These are phyloP conservation scores for Phyllosticta paracitricarpa DNA, from an alignment of 2,329 filamentous ascomycete species.

Conservation along the genomic window DNA sequence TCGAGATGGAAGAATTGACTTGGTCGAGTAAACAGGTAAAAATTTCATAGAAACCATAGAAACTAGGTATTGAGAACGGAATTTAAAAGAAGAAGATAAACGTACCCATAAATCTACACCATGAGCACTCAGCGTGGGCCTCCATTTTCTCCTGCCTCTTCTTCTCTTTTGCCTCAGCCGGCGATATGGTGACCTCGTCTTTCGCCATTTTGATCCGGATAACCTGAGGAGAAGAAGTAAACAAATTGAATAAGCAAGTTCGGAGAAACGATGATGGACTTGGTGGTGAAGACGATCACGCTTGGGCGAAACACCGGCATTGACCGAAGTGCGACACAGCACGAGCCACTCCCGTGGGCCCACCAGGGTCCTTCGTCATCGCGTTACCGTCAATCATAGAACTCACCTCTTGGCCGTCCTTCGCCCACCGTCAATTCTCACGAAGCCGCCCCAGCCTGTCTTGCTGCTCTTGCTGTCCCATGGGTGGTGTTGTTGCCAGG, in stretches of 20 bases:
- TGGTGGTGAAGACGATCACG: not conserved
- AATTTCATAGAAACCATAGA: not conserved
- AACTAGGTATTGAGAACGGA: not conserved
- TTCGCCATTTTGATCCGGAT: not conserved
- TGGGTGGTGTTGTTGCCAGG: constrained; percentile 24
- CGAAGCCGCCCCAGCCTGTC: not conserved
- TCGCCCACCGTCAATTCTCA: not conserved
- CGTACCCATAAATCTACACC: not conserved
- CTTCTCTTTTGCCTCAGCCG: not conserved
- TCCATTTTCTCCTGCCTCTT: not conserved
- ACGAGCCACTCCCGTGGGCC: constrained; percentile 46
- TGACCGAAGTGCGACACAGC: constrained; percentile 49
- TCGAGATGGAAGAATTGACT: not conserved
- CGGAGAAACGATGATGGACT: not conserved
- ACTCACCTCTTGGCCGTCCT: not conserved
- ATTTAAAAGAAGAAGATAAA: constrained; percentile 27
- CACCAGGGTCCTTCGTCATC: not conserved
- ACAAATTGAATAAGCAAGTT: not conserved
- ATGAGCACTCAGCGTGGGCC: not conserved
- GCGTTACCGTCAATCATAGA: constrained; percentile 23
- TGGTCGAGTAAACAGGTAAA: not conserved
- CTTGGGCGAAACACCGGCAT: not conserved
- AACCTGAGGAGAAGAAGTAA: not conserved
- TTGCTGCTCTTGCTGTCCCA: not conserved
- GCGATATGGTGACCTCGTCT: not conserved